Percentiles rank a stretch among this genome's conserved stretches.
These are phyloP conservation scores for Solanum habrochaites DNA, from an alignment of 257 asterid genomes.

Conservation along the genomic window DNA sequence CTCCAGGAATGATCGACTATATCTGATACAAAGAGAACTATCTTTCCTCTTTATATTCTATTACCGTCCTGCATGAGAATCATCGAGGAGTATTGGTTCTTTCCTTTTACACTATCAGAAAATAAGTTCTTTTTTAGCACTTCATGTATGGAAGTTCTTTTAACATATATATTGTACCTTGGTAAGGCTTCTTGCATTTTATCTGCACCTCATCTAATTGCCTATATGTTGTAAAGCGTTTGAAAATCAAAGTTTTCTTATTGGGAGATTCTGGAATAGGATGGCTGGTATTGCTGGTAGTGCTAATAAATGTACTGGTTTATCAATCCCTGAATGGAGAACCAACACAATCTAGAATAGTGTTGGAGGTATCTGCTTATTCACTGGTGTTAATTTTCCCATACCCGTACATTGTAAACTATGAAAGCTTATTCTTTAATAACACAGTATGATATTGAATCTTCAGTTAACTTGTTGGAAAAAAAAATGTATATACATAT, in stretches of 20 bases:
- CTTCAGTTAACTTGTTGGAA: background rate
- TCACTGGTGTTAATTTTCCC: background rate
- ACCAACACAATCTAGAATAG: background rate
- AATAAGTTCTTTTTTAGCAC: background rate
- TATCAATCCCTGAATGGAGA: background rate
- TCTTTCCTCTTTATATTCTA: background rate
- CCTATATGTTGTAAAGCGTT: background rate
- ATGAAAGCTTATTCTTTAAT: background rate
- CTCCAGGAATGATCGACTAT: background rate
- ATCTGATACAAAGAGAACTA: background rate
- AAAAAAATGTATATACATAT: background rate
- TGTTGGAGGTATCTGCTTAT: background rate
- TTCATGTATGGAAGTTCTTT: background rate
- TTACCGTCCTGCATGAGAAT: background rate
- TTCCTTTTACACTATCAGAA: background rate
- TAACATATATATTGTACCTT: background rate
- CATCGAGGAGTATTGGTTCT: background rate
- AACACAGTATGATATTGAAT: background rate
- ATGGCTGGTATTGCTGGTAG: background rate
- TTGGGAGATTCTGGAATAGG: background rate
- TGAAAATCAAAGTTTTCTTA: background rate
- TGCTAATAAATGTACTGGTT: background rate
- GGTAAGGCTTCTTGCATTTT: background rate
- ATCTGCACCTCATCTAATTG: background rate
- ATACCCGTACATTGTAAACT: background rate